Conservation (phyloP, 257 asterid species). For the Solanum pinnatisectum region DNA sequence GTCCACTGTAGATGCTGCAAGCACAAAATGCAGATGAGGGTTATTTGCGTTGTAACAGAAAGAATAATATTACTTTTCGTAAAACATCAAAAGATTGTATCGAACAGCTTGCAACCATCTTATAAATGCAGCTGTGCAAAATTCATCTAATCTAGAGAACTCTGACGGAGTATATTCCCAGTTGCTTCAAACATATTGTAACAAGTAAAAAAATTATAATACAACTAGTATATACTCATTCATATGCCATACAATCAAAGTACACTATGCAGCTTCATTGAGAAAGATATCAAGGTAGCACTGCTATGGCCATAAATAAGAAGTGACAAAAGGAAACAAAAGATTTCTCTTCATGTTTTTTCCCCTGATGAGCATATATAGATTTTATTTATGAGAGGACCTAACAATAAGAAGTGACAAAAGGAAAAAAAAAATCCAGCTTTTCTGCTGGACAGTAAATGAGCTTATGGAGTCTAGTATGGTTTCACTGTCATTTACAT, state of each 20-base stretch:
- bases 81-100: background rate
- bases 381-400: background rate
- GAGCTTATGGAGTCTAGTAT: background rate
- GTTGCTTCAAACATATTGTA: no score
- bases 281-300: background rate
- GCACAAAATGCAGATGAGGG: background rate
- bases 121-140: background rate
- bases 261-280: background rate
- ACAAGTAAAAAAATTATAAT: background rate
- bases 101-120: no score
- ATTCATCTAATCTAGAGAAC: background rate
- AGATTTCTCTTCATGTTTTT: background rate
- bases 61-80: background rate
- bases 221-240: background rate
- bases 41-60: background rate
- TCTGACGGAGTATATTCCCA: no score
- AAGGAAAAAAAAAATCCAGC: no score
- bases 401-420: background rate
- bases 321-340: background rate
- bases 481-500: background rate
- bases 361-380: background rate
- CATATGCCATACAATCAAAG: background rate
- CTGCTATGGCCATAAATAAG: background rate
- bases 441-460: background rate
- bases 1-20: slow-evolving; percentile 84